Evolutionary conservation across 2,329 filamentous ascomycete species (phyloP), one percentile per base, ranked within the genome.

Genomic region (Cladosporium velox): DNA sequence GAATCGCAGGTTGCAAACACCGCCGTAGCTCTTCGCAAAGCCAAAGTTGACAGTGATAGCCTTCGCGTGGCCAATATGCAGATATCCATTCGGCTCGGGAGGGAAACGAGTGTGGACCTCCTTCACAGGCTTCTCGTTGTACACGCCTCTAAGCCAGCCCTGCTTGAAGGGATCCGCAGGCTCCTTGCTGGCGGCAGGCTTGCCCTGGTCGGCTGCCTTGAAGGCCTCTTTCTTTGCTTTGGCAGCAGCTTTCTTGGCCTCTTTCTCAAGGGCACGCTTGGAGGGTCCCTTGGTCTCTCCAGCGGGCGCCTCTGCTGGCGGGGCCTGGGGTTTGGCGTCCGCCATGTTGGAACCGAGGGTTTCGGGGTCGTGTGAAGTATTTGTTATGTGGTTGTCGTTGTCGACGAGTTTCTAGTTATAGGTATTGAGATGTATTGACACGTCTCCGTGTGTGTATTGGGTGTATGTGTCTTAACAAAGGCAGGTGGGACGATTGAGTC

Each of bases 11-110:
- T 90, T 90, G 78, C 88, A 91, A 68, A 89, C 83, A 66, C 94
- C 94, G 41, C 90, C 90, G 76, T 96, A 91, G 75, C 89, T 88
- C 74, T 87, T 88, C 15, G 95, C 94, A 77, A 97, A 98, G 7
- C 94, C 94, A 80, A 98, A 98, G 80, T 98, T 97, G 78, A 98
- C 88, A 0, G 92, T 90, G 77, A 98, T 97, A 26, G 95, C 94
- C 82, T 98, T 98, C 70, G 91, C 91, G 77, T 98, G 95, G 24
- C 94, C 94, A 72, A 98, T 91, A 76, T 97, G 93, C 11, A 97
- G 86, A 77, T 90, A 97, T 64, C 94, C 95, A 77, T 98, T 98
- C 58, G 95, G 95, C 79, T 84, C 82, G 32, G 82, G 82, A 0
- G 82, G 82, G 67, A 84, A 84, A 63, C 82, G 82, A 11, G 82